Percentiles rank a stretch among this genome's conserved stretches.
These are phyloP conservation scores for Gamsiella multidivaricata DNA, from an alignment of 192 early-diverging fungal genomes.

Conservation along the genomic window DNA sequence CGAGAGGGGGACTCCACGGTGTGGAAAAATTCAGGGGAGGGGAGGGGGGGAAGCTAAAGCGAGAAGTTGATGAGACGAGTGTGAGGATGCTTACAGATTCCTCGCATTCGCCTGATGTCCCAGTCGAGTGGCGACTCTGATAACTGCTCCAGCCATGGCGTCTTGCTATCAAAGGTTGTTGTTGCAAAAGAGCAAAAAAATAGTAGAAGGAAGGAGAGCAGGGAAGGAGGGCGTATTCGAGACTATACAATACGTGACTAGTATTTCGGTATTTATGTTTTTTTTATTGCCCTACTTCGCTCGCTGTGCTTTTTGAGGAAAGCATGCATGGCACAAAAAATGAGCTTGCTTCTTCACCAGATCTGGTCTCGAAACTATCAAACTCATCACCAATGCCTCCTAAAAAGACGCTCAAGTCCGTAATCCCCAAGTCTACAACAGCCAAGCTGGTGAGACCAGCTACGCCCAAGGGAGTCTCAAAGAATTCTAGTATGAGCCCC, in stretches of 20 bases:
- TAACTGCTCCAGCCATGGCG: slow-evolving; percentile 21
- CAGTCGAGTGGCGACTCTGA: slow-evolving; percentile 19
- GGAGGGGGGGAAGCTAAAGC: too few relatives aligned
- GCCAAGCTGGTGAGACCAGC: slow-evolving; percentile 16
- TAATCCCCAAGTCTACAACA: slow-evolving; percentile 24
- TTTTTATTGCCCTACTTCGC: too few relatives aligned
- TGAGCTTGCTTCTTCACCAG: slow-evolving; percentile 3
- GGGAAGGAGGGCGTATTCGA: neutral
- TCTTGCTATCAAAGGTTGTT: neutral
- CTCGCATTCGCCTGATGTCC: slow-evolving; percentile 17
- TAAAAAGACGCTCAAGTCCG: slow-evolving; percentile 45
- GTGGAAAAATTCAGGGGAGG: too few relatives aligned
- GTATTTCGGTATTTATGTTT: too few relatives aligned
- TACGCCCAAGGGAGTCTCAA: slow-evolving; percentile 12
- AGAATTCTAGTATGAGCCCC: slow-evolving; percentile 10
- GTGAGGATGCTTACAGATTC: slow-evolving; percentile 16
- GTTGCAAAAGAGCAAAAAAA: neutral
- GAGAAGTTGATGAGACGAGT: too few relatives aligned
- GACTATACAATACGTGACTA: neutral
- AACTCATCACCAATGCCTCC: slow-evolving; percentile 28
- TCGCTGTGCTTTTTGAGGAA: neutral
- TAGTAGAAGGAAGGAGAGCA: neutral
- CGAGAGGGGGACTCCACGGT: too few relatives aligned
- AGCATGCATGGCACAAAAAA: neutral
- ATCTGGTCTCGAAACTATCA: neutral